phyloP scores from a whole-genome alignment of 2,329 filamentous ascomycete genomes.

The Corinectria fuckeliana region DNA sequence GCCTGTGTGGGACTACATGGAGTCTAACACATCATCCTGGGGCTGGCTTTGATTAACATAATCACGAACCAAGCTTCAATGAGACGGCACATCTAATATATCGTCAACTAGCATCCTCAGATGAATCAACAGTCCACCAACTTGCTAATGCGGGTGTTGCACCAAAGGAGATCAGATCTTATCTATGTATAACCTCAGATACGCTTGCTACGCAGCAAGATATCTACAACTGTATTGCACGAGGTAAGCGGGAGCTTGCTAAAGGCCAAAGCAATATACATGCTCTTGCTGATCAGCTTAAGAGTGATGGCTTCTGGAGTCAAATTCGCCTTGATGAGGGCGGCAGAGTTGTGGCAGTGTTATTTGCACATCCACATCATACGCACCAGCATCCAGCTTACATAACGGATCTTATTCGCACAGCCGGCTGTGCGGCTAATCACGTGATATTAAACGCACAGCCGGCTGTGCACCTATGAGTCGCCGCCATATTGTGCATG shows the following conservation, averaged over 20 bases:
- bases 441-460: no score
- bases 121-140: background rate
- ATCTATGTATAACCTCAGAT: conserved; percentile 12
- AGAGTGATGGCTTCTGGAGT: no score
- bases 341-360: no score
- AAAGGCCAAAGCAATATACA: conserved; percentile 2
- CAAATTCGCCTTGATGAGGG: no score
- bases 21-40: background rate
- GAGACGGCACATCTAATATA: background rate
- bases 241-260: conserved; percentile 17
- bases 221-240: conserved; percentile 31
- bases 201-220: conserved; percentile 26
- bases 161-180: conserved; percentile 21
- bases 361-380: no score
- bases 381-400: no score
- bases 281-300: no score
- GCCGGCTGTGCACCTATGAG: no score
- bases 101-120: background rate
- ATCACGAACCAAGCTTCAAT: background rate
- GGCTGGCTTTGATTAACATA: background rate
- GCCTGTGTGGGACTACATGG: no score
- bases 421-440: no score
- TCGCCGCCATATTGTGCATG: no score
- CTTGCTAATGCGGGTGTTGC: background rate
- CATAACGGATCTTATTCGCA: no score